Conservation (phyloP, 495 filamentous ascomycete genomes). For the Parachaetomium inaequale region DNA sequence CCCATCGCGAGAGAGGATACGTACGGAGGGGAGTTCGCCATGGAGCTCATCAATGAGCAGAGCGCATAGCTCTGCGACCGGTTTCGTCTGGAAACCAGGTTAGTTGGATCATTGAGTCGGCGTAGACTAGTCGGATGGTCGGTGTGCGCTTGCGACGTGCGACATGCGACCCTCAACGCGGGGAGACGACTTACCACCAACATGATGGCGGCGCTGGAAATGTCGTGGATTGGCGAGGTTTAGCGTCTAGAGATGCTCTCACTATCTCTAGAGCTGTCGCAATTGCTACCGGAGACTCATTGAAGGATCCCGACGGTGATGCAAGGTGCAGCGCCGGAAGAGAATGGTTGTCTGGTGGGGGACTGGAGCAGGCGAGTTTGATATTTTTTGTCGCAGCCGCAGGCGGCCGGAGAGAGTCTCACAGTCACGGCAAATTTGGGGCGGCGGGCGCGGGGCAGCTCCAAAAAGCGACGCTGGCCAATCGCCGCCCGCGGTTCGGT, state of each 20-base stretch:
- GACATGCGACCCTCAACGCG: constrained; percentile 6
- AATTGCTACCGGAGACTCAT: constrained; percentile 63
- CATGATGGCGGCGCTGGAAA: constrained; percentile 27
- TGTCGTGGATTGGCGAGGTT: constrained; percentile 13
- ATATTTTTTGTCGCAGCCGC: constrained; percentile 30
- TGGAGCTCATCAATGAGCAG: constrained; percentile 85
- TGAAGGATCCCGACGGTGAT: constrained; percentile 27
- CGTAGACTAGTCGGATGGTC: not conserved
- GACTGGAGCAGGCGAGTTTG: constrained; percentile 15
- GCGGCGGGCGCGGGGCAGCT: constrained; percentile 23
- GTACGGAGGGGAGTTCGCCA: constrained; percentile 85
- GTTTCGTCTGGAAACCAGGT: constrained; percentile 43
- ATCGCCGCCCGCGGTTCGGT: constrained; percentile 17
- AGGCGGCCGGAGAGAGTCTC: constrained; percentile 13
- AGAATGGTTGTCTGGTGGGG: constrained; percentile 31
- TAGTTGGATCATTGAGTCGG: constrained; percentile 1
- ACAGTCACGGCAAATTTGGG: constrained; percentile 17
- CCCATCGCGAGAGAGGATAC: constrained; percentile 32
- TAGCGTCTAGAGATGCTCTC: constrained; percentile 65
- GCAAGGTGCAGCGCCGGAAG: constrained; percentile 20
- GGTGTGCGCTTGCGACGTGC: not conserved
- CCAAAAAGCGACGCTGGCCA: constrained; percentile 15
- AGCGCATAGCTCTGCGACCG: constrained; percentile 75
- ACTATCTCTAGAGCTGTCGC: constrained; percentile 68
- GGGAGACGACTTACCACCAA: constrained; percentile 39